phyloP scores from a whole-genome alignment of 2,329 filamentous ascomycete genomes.

The Seiridium unicorne region DNA sequence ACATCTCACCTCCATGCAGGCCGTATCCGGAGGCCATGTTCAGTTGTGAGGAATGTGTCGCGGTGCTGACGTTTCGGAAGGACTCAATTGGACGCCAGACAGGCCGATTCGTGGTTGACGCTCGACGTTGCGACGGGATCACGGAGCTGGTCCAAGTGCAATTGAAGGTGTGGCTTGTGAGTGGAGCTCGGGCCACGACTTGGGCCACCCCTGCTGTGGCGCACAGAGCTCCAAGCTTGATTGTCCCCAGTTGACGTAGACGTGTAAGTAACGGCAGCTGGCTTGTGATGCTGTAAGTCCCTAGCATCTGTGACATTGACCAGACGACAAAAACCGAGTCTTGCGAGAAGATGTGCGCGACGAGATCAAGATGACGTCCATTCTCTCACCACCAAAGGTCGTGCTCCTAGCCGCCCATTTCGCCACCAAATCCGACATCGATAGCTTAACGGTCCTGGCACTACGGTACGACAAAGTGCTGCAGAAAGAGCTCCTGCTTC shows the following conservation, averaged over 20 bases:
- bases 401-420: constrained; percentile 72
- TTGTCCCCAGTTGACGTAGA: neutral
- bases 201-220: neutral
- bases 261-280: constrained; percentile 2
- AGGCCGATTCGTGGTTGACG: constrained; percentile 5
- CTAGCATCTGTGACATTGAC: too few relatives aligned
- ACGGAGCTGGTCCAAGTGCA: constrained; percentile 8
- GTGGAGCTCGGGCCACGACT: constrained; percentile 6
- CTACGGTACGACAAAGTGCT: constrained; percentile 54
- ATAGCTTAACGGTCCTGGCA: constrained; percentile 59
- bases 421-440: constrained; percentile 64
- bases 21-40: constrained; percentile 81
- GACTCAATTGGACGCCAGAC: constrained; percentile 9
- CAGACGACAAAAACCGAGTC: neutral
- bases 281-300: neutral
- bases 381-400: constrained; percentile 65
- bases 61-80: constrained; percentile 6
- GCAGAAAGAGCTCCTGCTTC: constrained; percentile 63
- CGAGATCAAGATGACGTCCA: constrained; percentile 29
- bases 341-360: constrained; percentile 7
- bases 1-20: constrained; percentile 70
- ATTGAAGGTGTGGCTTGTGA: constrained; percentile 1
- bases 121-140: constrained; percentile 12
- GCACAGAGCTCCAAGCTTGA: neutral
- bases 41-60: neutral